Evolutionary conservation across 169 alveolate genomes (phyloP), one percentile per base, ranked within the genome.

Genomic region (Besnoitia besnoiti): DNA sequence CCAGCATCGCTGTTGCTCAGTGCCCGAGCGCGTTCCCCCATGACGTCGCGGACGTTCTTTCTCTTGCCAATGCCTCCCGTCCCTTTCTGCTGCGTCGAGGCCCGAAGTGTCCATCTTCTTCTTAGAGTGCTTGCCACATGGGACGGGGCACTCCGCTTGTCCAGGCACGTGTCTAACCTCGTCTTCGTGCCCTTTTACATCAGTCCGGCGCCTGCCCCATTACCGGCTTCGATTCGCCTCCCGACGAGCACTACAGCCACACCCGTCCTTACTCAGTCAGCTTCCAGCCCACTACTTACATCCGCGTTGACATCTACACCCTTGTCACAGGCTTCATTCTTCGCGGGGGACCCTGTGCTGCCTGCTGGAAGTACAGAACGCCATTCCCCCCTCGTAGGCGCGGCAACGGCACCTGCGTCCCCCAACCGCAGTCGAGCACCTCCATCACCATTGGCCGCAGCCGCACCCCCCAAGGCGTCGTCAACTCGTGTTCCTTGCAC

Each of bases 171-270:
- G 14, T 73, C 82, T 16, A 73, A 37, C 46, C 46, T 73, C 39
- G 82, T 73, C 24, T 73, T 73, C n/a, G 82, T 73, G 10, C 82
- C 82, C 40, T 73, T 73, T 42, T 73, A 73, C n/a, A 37, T 73
- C 46, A 37, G 82, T 1, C 67, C 67, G 24, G 67, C 67, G 3
- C 27, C 67, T 19, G 4, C 24, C 4, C 27, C 12, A n/a, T n/a
- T 55, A 55, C 3, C 33, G 67, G 67, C 67, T 55, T 55, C 67
- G 67, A 16, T 55, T 21, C 7, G 12, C 3, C 33, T 55, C 3
- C 67, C 67, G 67, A n/a, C 12, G 3, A 8, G 67, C 27, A 5
- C 67, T 5, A 1, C n/a, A 0, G 12, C n/a, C 3, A 0, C 67
- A 55, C 67, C 67, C 1, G 1, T n/a, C 67, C 67, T 5, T 3